phyloP scores from a whole-genome alignment of 2,329 filamentous ascomycete genomes.

The Fusarium sp. region DNA sequence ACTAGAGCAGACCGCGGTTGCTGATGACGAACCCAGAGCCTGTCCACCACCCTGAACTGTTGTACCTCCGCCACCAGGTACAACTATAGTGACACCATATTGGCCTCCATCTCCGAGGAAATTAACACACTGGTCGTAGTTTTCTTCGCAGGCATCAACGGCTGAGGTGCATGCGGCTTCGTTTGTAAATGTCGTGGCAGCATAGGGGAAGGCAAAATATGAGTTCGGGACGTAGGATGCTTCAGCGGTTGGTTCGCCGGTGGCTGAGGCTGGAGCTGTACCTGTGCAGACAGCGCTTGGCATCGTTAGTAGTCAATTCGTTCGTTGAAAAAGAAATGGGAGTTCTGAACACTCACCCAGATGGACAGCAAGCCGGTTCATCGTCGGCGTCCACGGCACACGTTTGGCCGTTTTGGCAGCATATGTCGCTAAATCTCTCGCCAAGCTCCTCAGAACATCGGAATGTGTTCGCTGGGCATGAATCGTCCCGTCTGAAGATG shows the following conservation, averaged over 20 bases:
- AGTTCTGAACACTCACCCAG: slow-evolving; percentile 52
- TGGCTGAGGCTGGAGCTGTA: slow-evolving; percentile 56
- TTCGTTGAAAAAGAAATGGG: neutral
- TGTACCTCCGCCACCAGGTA: slow-evolving; percentile 62
- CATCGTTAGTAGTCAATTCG: slow-evolving; percentile 17
- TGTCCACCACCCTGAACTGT: slow-evolving; percentile 57
- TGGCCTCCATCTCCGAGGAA: slow-evolving; percentile 54
- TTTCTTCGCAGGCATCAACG: slow-evolving; percentile 60
- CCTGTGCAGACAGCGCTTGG: slow-evolving; percentile 65
- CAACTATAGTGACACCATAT: slow-evolving; percentile 65
- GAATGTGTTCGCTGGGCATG: slow-evolving; percentile 60
- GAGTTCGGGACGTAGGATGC: slow-evolving; percentile 64
- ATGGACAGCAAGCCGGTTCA: slow-evolving; percentile 64
- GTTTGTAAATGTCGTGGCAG: slow-evolving; percentile 62
- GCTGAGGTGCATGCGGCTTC: slow-evolving; percentile 62
- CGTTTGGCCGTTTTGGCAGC: slow-evolving; percentile 60
- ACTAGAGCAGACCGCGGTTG: slow-evolving; percentile 64
- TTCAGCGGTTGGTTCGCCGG: slow-evolving; percentile 48
- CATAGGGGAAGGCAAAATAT: slow-evolving; percentile 69
- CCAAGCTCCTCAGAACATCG: slow-evolving; percentile 60
- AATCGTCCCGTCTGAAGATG: slow-evolving; percentile 42
- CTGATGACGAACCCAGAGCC: slow-evolving; percentile 55
- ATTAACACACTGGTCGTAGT: slow-evolving; percentile 63
- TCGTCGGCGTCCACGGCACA: slow-evolving; percentile 60
- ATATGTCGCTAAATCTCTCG: slow-evolving; percentile 57